Base-by-base conservation (phyloP, 352 stramenopile species). In the Thalassiosira ordinaria region DNA sequence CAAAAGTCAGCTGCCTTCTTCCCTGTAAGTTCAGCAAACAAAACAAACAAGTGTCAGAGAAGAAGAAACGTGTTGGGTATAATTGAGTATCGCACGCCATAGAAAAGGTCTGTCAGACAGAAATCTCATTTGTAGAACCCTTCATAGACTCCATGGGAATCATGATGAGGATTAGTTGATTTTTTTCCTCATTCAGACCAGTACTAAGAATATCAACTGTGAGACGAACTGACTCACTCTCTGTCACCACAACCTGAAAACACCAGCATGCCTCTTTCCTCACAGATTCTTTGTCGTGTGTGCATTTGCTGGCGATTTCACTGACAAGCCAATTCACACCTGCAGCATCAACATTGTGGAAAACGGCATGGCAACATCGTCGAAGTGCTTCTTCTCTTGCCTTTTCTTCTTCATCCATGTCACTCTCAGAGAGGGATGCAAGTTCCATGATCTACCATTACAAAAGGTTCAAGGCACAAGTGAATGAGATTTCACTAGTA, bases 301-400 rank as follows among this genome's bases (percentile, higher is more conserved):
- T 92, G 69, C 96, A 98, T 76, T 98, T 97, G 85, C 96, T 98
- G 74, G 96, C 97, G 27, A 99, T 90, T 74, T 98, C 96, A 39
- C 96, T 92, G 20, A 97, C 92, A n/a, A 98, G 85, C 94, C 92
- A 98, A 75, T 98, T 97, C 0, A 99, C 91, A 35, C 97, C 96
- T 46, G 84, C 85, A 51, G 94, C 92, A 76, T 97, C 93, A 20
- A 98, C 93, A 68, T 93, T 95, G 31, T 64, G 72, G 68, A 76
- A 92, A 13, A 95, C 63, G 51, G 82, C 70, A 53, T 78, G 67
- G 55, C 51, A 80, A 74, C 85, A 92, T 27, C 69, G 56, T 55
- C 84, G 66, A 20, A 91, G 53, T 44, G 81, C 74, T 26, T 85
- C 79, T 49, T 88, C 72, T 59, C 82, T 67, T 69, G 51, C 76